Base-by-base conservation (phyloP, 768 basidiomycete genomes). In the Leccinum variicolor region DNA sequence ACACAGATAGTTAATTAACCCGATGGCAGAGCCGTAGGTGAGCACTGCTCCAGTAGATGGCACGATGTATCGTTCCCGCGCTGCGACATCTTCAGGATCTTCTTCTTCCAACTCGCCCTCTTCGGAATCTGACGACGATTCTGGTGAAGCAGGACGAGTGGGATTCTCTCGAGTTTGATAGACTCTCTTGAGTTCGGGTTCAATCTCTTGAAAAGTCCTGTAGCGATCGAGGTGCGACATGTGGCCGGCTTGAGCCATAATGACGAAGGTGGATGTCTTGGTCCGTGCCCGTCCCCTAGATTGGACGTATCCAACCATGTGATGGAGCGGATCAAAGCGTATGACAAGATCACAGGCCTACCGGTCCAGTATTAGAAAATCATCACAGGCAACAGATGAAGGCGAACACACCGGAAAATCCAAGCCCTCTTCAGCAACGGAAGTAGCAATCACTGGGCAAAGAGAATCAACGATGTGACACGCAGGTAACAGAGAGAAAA, bases 391-490 rank as follows among this genome's bases (percentile, higher is more conserved):
- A 47, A 50, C 31, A 29, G 17, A 33, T 54, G 43, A 13, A 28
- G 48, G 15, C 36, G 45, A 39, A 72, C 82, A 54, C 66, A 89
- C 87, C 23, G 88, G 89, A 74, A 96, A 92, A 69, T 96, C 93
- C 17, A 96, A 79, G 0, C 94, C 94, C 75, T 96, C 94, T 71
- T 96, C 94, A 0, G 92, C 94, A 14, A 95, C 92, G 6, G 87
- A 86, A 0, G 92, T 94, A 4, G 92, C 89, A 61, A 94, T 78
- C 21, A 94, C 87, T 85, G 57, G 34, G 57, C 41, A 52, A 29
- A 45, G 47, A 15, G 13, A 4, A 17, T 62, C 21, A 57, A 50
- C 13, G 46, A 19, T 11, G 39, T 26, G 10, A 11, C 15, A 28
- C 21, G 17, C 47, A 21, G 19, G 36, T 2, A 17, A 23, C 19